phyloP scores from a whole-genome alignment of 2,329 filamentous ascomycete genomes.

The Berkeleyomyces rouxiae region DNA sequence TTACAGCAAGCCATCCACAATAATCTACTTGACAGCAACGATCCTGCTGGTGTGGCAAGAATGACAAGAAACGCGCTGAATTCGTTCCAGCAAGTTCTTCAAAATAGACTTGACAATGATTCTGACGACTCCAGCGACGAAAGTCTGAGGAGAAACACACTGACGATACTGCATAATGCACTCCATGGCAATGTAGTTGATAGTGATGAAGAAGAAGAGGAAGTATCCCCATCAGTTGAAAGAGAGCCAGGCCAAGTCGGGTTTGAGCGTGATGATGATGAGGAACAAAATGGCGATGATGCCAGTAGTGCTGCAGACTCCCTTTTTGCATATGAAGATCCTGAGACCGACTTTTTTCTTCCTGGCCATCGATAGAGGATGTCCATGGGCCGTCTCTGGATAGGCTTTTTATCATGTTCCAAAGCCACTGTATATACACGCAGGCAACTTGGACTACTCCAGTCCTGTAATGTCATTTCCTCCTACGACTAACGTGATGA shows the following conservation, averaged over 20 bases:
- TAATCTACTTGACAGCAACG: constrained; percentile 10
- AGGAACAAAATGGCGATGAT: constrained; percentile 30
- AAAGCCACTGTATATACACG: too few species aligned
- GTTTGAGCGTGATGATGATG: constrained; percentile 17
- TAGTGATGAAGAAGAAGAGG: constrained; percentile 21
- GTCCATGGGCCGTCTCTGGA: background rate
- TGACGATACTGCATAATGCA: constrained; percentile 10
- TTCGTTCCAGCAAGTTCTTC: constrained; percentile 9
- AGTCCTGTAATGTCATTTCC: too few species aligned
- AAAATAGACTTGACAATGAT: constrained; percentile 26
- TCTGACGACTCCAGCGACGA: constrained; percentile 27
- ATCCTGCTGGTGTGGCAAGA: constrained; percentile 9
- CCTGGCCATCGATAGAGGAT: constrained; percentile 30
- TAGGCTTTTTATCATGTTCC: background rate
- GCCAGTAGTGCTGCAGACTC: constrained; percentile 24
- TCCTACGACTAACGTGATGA: too few species aligned
- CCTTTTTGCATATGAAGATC: constrained; percentile 26
- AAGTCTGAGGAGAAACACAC: constrained; percentile 6
- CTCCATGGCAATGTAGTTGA: constrained; percentile 20
- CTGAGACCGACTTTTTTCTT: constrained; percentile 33
- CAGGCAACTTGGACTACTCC: too few species aligned
- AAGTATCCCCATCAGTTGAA: background rate
- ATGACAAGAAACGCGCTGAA: constrained; percentile 10
- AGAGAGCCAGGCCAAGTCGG: background rate
- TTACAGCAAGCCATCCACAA: constrained; percentile 12